Percentiles rank a stretch among this genome's conserved stretches.
phyloP scores from a whole-genome alignment of 257 asterid genomes.

The Linderniella brevidens region DNA sequence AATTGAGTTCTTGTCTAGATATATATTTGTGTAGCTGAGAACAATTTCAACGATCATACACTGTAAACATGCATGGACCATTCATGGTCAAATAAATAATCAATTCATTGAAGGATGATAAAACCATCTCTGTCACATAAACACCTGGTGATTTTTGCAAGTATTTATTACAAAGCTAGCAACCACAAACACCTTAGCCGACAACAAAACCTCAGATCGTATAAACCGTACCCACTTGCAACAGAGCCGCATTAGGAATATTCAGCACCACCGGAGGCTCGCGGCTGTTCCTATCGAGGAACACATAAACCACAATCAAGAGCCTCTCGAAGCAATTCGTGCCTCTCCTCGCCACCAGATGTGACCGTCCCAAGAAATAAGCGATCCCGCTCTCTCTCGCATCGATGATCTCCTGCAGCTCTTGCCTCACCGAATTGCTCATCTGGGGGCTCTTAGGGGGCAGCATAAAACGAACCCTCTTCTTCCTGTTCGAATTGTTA shows the following conservation, averaged over 20 bases:
- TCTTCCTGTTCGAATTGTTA: conserved; percentile 10
- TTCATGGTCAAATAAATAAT: too few relatives aligned
- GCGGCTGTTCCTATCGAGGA: conserved; percentile 65
- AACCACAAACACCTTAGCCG: not conserved
- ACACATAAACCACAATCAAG: conserved; percentile 32
- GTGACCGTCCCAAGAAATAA: conserved; percentile 71
- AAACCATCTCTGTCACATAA: too few relatives aligned
- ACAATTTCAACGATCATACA: too few relatives aligned
- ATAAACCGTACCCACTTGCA: conserved; percentile 76
- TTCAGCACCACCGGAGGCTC: conserved; percentile 67
- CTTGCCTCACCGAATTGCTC: conserved; percentile 34
- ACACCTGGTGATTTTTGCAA: too few relatives aligned
- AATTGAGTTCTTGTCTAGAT: too few relatives aligned
- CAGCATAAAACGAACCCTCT: conserved; percentile 44
- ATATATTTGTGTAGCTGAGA: too few relatives aligned
- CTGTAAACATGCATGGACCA: too few relatives aligned
- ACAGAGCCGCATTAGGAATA: conserved; percentile 74
- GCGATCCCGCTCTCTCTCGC: conserved; percentile 86
- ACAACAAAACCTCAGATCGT: conserved; percentile 39
- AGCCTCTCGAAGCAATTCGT: conserved; percentile 54
- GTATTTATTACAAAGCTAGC: too few relatives aligned
- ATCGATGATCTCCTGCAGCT: conserved; percentile 55
- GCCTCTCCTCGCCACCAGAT: conserved; percentile 40
- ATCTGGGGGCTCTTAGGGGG: conserved; percentile 51
- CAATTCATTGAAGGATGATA: too few relatives aligned